Evolutionary conservation across 257 asterid genomes (phyloP).

Genomic region (Solanum neorickii): DNA sequence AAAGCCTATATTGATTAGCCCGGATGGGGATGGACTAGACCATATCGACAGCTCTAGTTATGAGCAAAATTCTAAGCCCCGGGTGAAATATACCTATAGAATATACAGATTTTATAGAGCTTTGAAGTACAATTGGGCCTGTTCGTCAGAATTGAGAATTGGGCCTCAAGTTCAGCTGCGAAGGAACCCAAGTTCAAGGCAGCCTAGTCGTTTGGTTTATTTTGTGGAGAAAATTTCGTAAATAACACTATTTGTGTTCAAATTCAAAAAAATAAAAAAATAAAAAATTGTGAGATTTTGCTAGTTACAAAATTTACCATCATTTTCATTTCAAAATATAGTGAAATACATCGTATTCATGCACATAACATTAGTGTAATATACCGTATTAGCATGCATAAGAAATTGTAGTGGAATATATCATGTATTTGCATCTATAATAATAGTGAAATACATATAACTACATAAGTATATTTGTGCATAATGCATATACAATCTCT

Average conservation of each 20-base stretch:
- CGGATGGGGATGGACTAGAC: too few relatives aligned
- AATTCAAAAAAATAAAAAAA: background rate
- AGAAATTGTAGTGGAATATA: background rate
- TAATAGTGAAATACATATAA: background rate
- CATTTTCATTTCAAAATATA: background rate
- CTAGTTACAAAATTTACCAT: background rate
- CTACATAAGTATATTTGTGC: too few relatives aligned
- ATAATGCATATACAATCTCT: too few relatives aligned
- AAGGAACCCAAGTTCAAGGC: background rate
- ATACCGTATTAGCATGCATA: background rate
- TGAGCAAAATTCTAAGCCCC: too few relatives aligned
- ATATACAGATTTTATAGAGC: background rate
- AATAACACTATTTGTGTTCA: background rate
- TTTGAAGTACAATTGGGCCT: background rate
- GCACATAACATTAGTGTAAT: background rate
- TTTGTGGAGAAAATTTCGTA: background rate
- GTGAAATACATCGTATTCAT: background rate
- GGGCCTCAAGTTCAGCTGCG: background rate
- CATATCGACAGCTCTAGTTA: too few relatives aligned
- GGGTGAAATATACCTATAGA: too few relatives aligned
- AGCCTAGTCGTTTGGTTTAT: background rate
- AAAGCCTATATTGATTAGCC: too few relatives aligned
- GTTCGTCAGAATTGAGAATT: background rate
- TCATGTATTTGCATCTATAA: background rate
- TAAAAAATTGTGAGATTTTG: background rate